Base-by-base conservation (phyloP, 2,329 filamentous ascomycete species). In the Neofusicoccum ribis region DNA sequence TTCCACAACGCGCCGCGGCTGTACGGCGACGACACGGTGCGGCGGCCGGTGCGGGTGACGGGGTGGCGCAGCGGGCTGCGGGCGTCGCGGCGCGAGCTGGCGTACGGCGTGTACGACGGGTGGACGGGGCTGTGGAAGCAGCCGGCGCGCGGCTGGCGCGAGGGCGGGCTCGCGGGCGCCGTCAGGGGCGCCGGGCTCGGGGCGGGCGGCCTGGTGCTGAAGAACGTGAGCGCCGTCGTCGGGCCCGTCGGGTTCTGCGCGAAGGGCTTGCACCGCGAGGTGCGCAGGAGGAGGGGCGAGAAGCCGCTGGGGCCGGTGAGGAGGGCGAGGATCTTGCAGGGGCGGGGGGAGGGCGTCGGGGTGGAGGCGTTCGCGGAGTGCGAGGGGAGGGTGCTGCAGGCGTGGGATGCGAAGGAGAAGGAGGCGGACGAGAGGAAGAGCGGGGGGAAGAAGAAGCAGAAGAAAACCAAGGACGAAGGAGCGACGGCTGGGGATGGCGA, bases 1-100 rank as follows among this genome's bases (percentile, higher is more conserved):
- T 90, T 91, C 68, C 88, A 91, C 73, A 91, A 91, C 68, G 88
- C 87, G 0, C 89, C 89, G 1, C 84, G 88, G 2, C 80, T 91
- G 0, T 91, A 91, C 69, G 89, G 88, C 14, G 89, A 91, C 70
- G 84, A 86, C 56, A 91, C 88, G 1, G 89, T 91, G 1, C 84
- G 89, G 3, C 83, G 83, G 1, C 86, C 87, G 0, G 82, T 83
- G 1, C 83, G 87, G 7, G 85, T 91, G 47, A 90, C 87, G 0
- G 89, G 88, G 2, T 82, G 91, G 65, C 81, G 83, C 58, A 90
- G 87, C 2, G 89, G 89, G 0, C 78, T 79, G 17, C 82, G 81
- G 43, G 88, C 88, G 0, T 87, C 87, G 0, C 80, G 86, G 5
- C 78, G 84, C 66, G 88, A 89, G 72, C 84, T 91, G 36, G 74